These are phyloP conservation scores for Coniochaeta prunicola DNA, from an alignment of 2,329 filamentous ascomycete genomes.

Conservation along the genomic window DNA sequence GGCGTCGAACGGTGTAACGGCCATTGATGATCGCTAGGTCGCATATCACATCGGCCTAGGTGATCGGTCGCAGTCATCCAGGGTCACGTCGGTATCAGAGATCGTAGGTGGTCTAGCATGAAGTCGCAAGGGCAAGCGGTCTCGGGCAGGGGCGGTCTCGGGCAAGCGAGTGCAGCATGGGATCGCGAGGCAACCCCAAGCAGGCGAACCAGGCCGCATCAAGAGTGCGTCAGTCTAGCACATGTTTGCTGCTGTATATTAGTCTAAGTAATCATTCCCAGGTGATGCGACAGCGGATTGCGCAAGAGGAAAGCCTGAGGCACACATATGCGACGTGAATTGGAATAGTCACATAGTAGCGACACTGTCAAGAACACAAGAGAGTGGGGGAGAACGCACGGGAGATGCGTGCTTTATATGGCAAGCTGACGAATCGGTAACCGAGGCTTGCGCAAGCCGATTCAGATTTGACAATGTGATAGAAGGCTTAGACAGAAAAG, in stretches of 20 bases:
- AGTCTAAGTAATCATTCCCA: slow-evolving; percentile 4
- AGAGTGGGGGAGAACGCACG: slow-evolving; percentile 1
- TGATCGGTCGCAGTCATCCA: slow-evolving; percentile 9
- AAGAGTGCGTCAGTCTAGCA: slow-evolving; percentile 20
- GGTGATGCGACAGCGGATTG: slow-evolving; percentile 2
- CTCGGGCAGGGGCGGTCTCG: too few relatives aligned
- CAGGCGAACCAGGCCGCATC: slow-evolving; percentile 16
- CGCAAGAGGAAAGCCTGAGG: slow-evolving; percentile 1
- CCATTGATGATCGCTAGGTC: slow-evolving; percentile 31
- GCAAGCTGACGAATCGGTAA: neutral
- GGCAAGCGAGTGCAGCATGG: neutral
- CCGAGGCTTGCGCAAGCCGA: neutral
- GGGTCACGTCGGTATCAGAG: slow-evolving; percentile 17
- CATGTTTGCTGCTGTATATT: slow-evolving; percentile 25
- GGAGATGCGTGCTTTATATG: slow-evolving; percentile 11
- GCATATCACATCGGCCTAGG: neutral
- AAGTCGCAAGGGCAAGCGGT: slow-evolving; percentile 9
- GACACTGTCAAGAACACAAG: slow-evolving; percentile 1
- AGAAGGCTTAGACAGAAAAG: slow-evolving; percentile 6
- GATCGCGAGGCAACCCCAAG: slow-evolving; percentile 13
- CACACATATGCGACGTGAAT: neutral
- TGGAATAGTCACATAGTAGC: neutral
- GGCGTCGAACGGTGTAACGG: slow-evolving; percentile 40
- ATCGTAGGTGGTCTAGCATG: slow-evolving; percentile 17
- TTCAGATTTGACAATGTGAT: neutral